phyloP scores from a whole-genome alignment of 1,284 basidiomycete genomes.

The Moesziomyces sp. region DNA sequence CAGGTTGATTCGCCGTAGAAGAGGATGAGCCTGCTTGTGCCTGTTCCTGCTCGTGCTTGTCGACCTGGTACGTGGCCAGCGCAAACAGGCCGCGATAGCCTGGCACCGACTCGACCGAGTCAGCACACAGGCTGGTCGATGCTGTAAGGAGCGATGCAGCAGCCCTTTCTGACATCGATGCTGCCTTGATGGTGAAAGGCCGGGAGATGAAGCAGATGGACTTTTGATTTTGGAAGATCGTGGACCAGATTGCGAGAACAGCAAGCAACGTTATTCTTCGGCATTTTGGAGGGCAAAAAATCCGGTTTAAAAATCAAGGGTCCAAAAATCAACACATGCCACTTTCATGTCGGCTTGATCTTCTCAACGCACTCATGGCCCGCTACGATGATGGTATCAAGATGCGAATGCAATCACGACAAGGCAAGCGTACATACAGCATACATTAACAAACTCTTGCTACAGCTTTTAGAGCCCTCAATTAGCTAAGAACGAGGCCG shows the following conservation, averaged over 20 bases:
- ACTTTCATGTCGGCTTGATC: not conserved
- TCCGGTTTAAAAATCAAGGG: not conserved
- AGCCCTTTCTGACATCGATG: constrained; percentile 6
- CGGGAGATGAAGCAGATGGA: too few species aligned
- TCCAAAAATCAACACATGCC: not conserved
- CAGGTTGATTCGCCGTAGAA: not conserved
- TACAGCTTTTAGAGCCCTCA: not conserved
- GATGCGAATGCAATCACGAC: too few species aligned
- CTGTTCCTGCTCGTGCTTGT: constrained; percentile 50
- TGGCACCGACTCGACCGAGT: constrained; percentile 64
- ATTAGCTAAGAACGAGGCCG: constrained; percentile 20
- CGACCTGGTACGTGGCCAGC: constrained; percentile 65
- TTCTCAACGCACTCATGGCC: too few species aligned
- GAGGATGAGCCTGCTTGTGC: constrained; percentile 19
- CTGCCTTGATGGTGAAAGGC: not conserved
- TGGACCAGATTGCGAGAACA: too few species aligned
- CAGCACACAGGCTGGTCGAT: constrained; percentile 62
- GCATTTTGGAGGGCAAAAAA: not conserved
- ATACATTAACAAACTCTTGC: too few species aligned
- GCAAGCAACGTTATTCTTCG: not conserved
- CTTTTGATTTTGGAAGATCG: not conserved
- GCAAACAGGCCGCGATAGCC: constrained; percentile 52
- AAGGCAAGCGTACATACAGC: too few species aligned
- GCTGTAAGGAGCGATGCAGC: constrained; percentile 38
- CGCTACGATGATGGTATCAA: too few species aligned